Evolutionary conservation across 768 basidiomycete genomes (phyloP), one percentile per base, ranked within the genome.

Genomic region (Daedaleopsis nitida): DNA sequence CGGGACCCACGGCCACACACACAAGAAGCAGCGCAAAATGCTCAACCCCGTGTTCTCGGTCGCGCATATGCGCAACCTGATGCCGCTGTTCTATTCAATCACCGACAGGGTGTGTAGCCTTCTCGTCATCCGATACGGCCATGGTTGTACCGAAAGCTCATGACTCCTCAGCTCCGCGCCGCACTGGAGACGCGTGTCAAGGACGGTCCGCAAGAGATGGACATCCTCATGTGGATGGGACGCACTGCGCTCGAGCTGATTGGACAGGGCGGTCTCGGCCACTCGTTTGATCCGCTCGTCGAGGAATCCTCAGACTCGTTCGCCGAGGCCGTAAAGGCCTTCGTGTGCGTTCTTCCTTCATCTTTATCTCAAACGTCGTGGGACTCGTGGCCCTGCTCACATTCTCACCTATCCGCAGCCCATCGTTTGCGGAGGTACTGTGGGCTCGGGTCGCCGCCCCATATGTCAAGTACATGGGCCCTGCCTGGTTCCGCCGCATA

Each of bases 221-320:
- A 71, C 55, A 59, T 71, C 11, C 58, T 67, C 32, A 47, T 57
- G 19, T 71, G 70, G 70, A 66, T 71, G 67, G 60, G 57, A 1
- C 67, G 70, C 17, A 65, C 66, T 4, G 69, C 70, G 23, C 68
- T 72, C n/a, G 70, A 72, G 54, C 58, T 83, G 38, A 76, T 83
- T 39, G 81, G 79, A 4, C 81, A 78, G 69, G 77, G 76, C n/a
- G 80, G 82, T 3, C 72, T 83, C 13, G 78, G 77, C 0, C 72
- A 70, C 51, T 75, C 76, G 1, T 77, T 77, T 55, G 75, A 77
- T 37, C 56, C 67, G 5, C 70, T 83, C 7, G 64, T 60, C 14
- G 74, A 74, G 48, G 73, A 75, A 0, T 74, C n/a, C n/a, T 23
- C 12, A 5, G 59, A 60, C 23, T 35, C 52, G 19, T 53, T 42